Evolutionary conservation across 306 rosid species (phyloP).

Genomic region (Abrus pulchellus): DNA sequence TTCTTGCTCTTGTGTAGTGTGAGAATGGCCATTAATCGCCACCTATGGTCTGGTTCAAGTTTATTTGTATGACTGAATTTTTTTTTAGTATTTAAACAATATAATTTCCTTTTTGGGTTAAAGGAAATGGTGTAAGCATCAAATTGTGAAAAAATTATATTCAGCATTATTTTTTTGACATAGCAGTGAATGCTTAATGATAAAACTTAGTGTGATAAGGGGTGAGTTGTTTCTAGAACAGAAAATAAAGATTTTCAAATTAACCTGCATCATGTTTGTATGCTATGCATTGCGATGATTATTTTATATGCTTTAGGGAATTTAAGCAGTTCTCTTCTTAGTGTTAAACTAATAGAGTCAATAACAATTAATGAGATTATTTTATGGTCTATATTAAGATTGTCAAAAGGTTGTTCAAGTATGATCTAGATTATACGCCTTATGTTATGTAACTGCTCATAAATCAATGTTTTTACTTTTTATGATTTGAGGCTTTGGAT

Average conservation of each 20-base stretch:
- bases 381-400: not conserved
- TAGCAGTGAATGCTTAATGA: slow-evolving; percentile 12
- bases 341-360: not conserved
- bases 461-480: not conserved
- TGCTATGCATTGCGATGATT: slow-evolving; percentile 35
- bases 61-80: slow-evolving; percentile 20
- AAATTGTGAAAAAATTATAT: slow-evolving; percentile 13
- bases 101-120: not conserved
- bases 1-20: not conserved
- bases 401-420: not conserved
- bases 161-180: slow-evolving; percentile 9
- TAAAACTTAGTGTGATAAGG: slow-evolving; percentile 18
- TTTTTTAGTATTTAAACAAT: slow-evolving; percentile 9
- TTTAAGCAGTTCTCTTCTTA: slow-evolving; percentile 22
- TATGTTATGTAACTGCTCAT: not conserved
- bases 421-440: too few relatives aligned
- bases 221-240: slow-evolving; percentile 22
- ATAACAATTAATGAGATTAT: not conserved
- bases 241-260: not conserved
- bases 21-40: not conserved
- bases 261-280: slow-evolving; percentile 27
- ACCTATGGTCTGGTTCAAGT: slow-evolving; percentile 8
- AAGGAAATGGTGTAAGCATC: slow-evolving; percentile 16
- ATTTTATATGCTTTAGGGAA: not conserved
- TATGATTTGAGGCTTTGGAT: not conserved